Base-by-base conservation (phyloP, 306 rosid species). In the Cucumis hystrix region DNA sequence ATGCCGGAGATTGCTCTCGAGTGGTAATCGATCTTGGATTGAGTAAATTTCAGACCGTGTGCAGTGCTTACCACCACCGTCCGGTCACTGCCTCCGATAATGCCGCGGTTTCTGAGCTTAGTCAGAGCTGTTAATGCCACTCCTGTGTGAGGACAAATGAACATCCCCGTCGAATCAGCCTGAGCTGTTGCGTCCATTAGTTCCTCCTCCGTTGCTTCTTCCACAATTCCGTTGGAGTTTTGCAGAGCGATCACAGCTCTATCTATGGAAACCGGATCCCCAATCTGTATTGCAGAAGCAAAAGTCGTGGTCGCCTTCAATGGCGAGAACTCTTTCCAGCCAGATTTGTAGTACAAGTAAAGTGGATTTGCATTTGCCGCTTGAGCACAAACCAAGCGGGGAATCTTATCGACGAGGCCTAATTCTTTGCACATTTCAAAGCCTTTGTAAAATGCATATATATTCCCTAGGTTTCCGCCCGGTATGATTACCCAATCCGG, bases 101-200 rank as follows among this genome's bases (percentile, higher is more conserved):
- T 33, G 18, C 55, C 74, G 18, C 55, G 12, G 6, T 67, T 41
- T 67, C 74, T 67, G 1, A 67, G 74, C 55, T 67, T 67, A 6
- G n/a, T 40, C 74, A 67, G 55, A 40, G 74, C 74, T 1, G 74
- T 67, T 20, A 67, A n/a, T 2, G 74, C 74, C 1, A 67, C 74
- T 2, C 74, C 55, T 13, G 74, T 67, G 35, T 67, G 74, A 0
- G 74, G 74, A 10, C 55, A 67, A 10, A 67, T 41, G 55, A 67
- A 67, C 74, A 67, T 67, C 15, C 74, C 74, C 55, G 74, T 67
- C 55, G 74, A 67, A 67, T 67, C 74, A 5, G 74, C 74, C 49
- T 18, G 33, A n/a, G 74, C 74, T 12, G 74, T 67, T 2, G 74
- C 74, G 55, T 67, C 74, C 74, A 67, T 67, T 21, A 67, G 33